A percentile compares a stretch with the other conserved stretches of the same genome.
Conservation (phyloP, 345 rosid genomes). For the Linum trigynum region DNA sequence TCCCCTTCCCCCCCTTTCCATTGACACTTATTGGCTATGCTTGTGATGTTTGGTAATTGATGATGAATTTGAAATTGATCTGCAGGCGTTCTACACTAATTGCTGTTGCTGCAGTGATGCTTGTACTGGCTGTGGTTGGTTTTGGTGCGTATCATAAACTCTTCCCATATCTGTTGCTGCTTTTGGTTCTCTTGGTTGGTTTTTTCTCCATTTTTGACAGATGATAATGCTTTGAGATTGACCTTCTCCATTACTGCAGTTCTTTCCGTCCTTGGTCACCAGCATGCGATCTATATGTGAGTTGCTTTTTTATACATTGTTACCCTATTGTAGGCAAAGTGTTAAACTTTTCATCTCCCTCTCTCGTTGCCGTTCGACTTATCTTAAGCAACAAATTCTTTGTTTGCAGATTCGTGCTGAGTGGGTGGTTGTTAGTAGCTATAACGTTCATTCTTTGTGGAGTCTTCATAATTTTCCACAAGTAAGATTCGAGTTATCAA, state of each 20-base stretch:
- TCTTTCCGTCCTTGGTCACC: conserved; percentile 57
- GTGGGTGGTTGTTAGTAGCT: conserved; percentile 90
- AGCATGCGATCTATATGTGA: conserved; percentile 73
- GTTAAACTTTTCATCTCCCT: background rate
- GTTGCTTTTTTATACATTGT: conserved; percentile 11
- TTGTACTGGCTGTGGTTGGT: conserved; percentile 70
- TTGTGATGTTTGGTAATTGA: conserved; percentile 6
- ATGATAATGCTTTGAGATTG: conserved; percentile 5
- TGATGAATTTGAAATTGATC: conserved; percentile 10
- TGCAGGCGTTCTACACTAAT: conserved; percentile 74
- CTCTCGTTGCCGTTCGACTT: background rate
- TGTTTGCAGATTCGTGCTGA: conserved; percentile 57
- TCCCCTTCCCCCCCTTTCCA: too few relatives aligned
- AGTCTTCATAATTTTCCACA: conserved; percentile 67
- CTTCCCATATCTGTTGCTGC: background rate
- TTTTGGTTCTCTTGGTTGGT: background rate
- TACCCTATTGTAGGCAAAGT: background rate
- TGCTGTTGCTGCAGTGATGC: conserved; percentile 77
- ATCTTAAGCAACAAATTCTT: background rate
- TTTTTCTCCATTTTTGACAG: conserved; percentile 13
- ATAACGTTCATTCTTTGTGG: conserved; percentile 81
- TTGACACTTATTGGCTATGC: background rate
- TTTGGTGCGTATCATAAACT: conserved; percentile 48
- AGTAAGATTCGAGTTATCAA: conserved; percentile 35
- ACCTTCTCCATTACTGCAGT: conserved; percentile 34